Evolutionary conservation across 768 basidiomycete genomes (phyloP), one percentile per base, ranked within the genome.

Genomic region (Auricularia heimuer): DNA sequence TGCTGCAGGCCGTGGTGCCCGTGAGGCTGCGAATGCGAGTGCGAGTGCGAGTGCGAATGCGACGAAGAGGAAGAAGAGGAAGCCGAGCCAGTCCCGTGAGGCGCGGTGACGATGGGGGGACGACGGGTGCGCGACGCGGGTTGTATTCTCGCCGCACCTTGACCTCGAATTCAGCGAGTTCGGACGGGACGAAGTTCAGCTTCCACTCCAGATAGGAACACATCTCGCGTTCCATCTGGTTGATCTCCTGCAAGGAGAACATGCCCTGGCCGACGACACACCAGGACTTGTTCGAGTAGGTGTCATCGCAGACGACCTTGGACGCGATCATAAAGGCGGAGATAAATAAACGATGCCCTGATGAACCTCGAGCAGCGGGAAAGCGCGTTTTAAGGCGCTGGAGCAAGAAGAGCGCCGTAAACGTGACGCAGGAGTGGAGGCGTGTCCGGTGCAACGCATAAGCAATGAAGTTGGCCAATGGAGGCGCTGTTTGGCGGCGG

Each of bases 141-240:
- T 72, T 74, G 64, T 73, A 74, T 62, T 77, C 74, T 35, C 67
- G 67, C 66, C 76, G 71, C 54, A 77, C 70, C 60, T 70, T 67
- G 37, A 67, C 68, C 63, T 76, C 75, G 64, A 78, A 77, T 11
- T 72, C 73, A 51, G 66, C 47, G 34, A 78, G 70, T 67, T 78
- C 76, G 44, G 73, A 69, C 29, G 72, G 73, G 6, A 68, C 68
- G 60, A 77, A 72, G 67, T 77, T 76, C 67, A 79, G 68, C 64
- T 75, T 73, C 94, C 94, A 98, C 73, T 96, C 94, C 54, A 99
- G 79, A 71, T 98, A 99, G 16, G 84, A 82, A 67, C 87, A 93
- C 88, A 97, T 94, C 76, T 95, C 93, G 33, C 92, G 79, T 78
- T 95, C 94, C 93, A 95, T 94, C 80, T 95, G 93, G 75, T 97